These are phyloP conservation scores for Trypanosoma lewisi DNA, from an alignment of 208 protist species.

Conservation along the genomic window DNA sequence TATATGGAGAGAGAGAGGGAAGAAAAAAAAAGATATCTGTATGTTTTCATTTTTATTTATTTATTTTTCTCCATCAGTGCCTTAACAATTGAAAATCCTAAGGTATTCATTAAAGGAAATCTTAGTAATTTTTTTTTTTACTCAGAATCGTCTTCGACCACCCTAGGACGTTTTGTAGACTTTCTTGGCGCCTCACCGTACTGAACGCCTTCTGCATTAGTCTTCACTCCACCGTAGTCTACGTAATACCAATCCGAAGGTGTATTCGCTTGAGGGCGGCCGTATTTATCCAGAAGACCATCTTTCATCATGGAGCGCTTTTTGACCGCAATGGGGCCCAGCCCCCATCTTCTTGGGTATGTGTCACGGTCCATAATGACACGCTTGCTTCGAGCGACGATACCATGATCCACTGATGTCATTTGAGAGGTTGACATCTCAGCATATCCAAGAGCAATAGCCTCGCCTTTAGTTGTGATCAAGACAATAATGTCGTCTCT, in stretches of 20 bases:
- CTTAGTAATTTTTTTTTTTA: conserved; percentile 27
- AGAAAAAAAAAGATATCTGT: conserved; percentile 9
- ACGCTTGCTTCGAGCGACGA: conserved; percentile 98
- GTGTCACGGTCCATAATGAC: conserved; percentile 99
- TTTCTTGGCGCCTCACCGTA: conserved; percentile 66
- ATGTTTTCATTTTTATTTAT: background rate
- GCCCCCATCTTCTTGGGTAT: conserved; percentile 98
- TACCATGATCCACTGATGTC: conserved; percentile 96
- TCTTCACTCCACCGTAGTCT: conserved; percentile 89
- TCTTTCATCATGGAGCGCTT: conserved; percentile 97
- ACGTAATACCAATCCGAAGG: conserved; percentile 96
- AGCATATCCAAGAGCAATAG: conserved; percentile 98
- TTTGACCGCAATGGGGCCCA: conserved; percentile 93
- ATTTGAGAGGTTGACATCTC: conserved; percentile 98
- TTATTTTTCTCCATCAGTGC: background rate
- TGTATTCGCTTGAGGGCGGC: conserved; percentile 96
- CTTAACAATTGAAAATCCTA: background rate
- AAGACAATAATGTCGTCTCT: conserved; percentile 97
- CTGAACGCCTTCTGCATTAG: conserved; percentile 81
- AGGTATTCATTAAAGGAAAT: conserved; percentile 11
- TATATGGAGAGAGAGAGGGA: background rate
- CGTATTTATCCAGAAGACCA: conserved; percentile 98
- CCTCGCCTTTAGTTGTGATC: conserved; percentile 99
- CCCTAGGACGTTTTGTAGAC: conserved; percentile 51
- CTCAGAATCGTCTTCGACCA: conserved; percentile 52